Evolutionary conservation across 2,329 filamentous ascomycete genomes (phyloP), one percentile per base, ranked within the genome.

Genomic region (Bretziella fagacearum): DNA sequence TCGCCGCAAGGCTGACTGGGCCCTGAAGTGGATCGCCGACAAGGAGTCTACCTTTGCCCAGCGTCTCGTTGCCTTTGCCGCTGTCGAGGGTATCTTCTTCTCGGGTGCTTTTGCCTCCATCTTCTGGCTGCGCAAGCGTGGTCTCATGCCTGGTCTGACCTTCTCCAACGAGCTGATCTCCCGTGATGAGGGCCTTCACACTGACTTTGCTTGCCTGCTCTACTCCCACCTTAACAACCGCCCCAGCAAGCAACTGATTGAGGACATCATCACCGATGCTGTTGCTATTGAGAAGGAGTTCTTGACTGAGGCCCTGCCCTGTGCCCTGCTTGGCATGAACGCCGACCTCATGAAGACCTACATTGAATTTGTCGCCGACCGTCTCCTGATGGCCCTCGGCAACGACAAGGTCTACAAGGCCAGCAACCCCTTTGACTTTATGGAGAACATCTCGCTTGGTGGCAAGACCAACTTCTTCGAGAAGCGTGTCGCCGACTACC

Each of bases 391-490:
- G 50, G 80, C 91, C 26, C 82, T 98, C 40, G 91, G 91, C 59
- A 95, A 95, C 66, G 75, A 83, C 57, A 96, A 95, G 74, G 73
- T 83, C 58, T 98, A 93, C 77, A 84, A 91, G 61, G 71, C 81
- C 22, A 76, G 80, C 63, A 98, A 98, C 70, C 91, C 91, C 62
- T 98, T 98, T 63, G 91, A 98, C 73, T 98, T 98, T 67, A 98
- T 98, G 91, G 91, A 98, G 75, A 95, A 94, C 69, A 98, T 98
- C 66, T 96, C 91, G 18, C 76, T 98, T 8, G 84, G 86, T 45
- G 91, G 91, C 66, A 98, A 98, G 83, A 98, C 91, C 63, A 98
- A 98, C 79, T 98, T 98, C 77, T 98, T 98, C 64, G 91, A 98
- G 81, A 98, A 98, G 83, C 85, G 91, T 57, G 91, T 98, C 49